Evolutionary conservation across 2,329 filamentous ascomycete genomes (phyloP), one percentile per base, ranked within the genome.

Genomic region (Talaromyces sp.): DNA sequence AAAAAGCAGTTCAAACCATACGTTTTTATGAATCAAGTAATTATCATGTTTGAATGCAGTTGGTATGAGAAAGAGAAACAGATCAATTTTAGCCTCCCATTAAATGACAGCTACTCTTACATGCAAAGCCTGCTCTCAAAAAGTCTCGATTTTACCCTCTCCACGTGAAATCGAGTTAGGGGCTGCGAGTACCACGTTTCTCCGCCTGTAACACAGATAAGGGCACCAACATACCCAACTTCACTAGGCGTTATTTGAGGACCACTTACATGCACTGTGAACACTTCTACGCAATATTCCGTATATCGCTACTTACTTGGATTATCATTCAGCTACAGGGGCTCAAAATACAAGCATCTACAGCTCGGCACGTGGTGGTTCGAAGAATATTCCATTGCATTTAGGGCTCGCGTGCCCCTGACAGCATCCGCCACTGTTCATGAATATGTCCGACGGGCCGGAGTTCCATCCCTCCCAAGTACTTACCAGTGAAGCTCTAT

Each of bases 381-480:
- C 14, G 19, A 43, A 43, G 13, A 58, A 43, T 33, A 22, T 43
- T 58, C 56, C 22, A 58, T 16, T 58, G 22, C 54, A 58, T 13
- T 31, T 58, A 58, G 37, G 19, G 22, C 35, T 43, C 35, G 56
- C 14, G 37, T 27, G 37, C 22, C 56, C 54, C 19, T 39, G 19
- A 22, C 37, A 58, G 19, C 13, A 27, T 43, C 14, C 16, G 22
- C 56, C 19, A 43, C 37, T 31, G 24, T 16, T 43, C 37, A 43
- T 24, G 19, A 58, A 58, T 58, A 58, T 58, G 35, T 58, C 56
- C 56, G 56, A 58, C 56, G 56, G 56, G 33, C 37, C 56, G 56
- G 56, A 58, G 56, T 58, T 31, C 56, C n/a, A n/a, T 43, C 2
- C 11, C n/a, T 8, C 2, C 16, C 5, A 31, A 27, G 2, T 31